Evolutionary conservation across 2,329 filamentous ascomycete genomes (phyloP).

Genomic region (Fusarium torreyae): DNA sequence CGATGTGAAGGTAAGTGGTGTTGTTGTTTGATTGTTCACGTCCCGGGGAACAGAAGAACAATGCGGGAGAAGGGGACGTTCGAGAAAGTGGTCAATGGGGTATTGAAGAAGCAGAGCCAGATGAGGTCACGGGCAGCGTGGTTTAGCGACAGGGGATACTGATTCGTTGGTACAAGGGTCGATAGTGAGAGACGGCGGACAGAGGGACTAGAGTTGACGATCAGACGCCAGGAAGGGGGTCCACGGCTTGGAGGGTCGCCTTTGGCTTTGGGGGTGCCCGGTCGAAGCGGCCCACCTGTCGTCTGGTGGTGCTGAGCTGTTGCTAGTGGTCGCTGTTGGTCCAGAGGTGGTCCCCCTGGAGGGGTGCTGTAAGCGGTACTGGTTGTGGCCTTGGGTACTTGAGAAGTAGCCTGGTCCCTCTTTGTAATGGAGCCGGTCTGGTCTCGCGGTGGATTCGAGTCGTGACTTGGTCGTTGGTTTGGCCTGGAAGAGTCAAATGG

Average conservation of each 20-base stretch:
- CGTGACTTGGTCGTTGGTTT: constrained; percentile 36
- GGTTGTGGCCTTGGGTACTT: constrained; percentile 20
- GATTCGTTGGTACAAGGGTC: constrained; percentile 47
- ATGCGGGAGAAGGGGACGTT: constrained; percentile 44
- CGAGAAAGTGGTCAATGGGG: constrained; percentile 42
- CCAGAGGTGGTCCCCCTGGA: constrained; percentile 45
- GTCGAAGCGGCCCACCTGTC: constrained; percentile 44
- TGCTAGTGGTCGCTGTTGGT: constrained; percentile 43
- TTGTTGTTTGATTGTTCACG: constrained; percentile 48
- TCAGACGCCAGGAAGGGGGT: constrained; percentile 49
- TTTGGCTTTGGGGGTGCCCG: constrained; percentile 45
- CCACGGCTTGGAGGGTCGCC: constrained; percentile 44
- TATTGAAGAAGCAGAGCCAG: constrained; percentile 47
- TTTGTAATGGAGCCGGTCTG: constrained; percentile 36
- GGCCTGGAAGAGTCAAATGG: constrained; percentile 41
- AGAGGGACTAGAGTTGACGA: constrained; percentile 46
- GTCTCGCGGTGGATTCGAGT: constrained; percentile 25
- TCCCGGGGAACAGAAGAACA: constrained; percentile 50
- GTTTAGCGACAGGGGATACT: constrained; percentile 34
- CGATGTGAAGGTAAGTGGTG: constrained; percentile 37
- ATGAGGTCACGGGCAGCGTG: constrained; percentile 52
- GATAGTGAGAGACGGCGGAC: constrained; percentile 30
- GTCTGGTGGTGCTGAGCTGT: constrained; percentile 42
- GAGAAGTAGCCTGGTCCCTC: constrained; percentile 39
- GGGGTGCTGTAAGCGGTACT: constrained; percentile 38